These are phyloP conservation scores for Trypanosoma brucei DNA, from an alignment of 208 protist species.

Conservation along the genomic window DNA sequence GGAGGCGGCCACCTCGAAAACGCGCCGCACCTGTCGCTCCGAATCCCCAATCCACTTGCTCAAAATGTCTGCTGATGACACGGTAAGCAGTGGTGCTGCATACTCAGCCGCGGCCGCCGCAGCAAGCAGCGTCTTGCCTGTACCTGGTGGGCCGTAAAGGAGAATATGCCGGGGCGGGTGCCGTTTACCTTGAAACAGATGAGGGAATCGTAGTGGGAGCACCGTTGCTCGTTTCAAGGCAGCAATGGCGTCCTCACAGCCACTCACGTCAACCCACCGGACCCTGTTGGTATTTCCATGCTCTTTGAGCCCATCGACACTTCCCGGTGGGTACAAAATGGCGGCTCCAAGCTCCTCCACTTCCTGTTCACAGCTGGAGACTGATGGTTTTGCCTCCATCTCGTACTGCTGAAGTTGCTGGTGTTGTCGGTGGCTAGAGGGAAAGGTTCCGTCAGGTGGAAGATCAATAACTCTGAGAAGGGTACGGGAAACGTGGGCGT, in stretches of 20 bases:
- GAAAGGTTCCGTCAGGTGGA: conserved; percentile 5
- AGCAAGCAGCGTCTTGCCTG: conserved; percentile 91
- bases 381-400: background rate
- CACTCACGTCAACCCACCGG: conserved; percentile 93
- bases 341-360: background rate
- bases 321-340: background rate
- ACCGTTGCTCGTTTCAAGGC: conserved; percentile 96
- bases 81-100: conserved; percentile 82
- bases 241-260: conserved; percentile 93
- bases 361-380: background rate
- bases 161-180: conserved; percentile 89
- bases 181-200: conserved; percentile 93
- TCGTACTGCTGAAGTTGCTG: background rate
- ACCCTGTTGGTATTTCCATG: conserved; percentile 1
- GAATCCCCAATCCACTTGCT: conserved; percentile 97
- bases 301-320: background rate
- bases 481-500: conserved; percentile 20
- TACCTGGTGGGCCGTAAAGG: conserved; percentile 83
- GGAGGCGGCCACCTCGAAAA: conserved; percentile 85
- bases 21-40: conserved; percentile 91
- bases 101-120: conserved; percentile 90
- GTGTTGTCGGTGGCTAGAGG: background rate
- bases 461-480: conserved; percentile 24
- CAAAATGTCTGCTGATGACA: conserved; percentile 94
- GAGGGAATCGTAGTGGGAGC: conserved; percentile 94